phyloP scores from a whole-genome alignment of 768 basidiomycete genomes.

The Macrolepiota fuliginosa region DNA sequence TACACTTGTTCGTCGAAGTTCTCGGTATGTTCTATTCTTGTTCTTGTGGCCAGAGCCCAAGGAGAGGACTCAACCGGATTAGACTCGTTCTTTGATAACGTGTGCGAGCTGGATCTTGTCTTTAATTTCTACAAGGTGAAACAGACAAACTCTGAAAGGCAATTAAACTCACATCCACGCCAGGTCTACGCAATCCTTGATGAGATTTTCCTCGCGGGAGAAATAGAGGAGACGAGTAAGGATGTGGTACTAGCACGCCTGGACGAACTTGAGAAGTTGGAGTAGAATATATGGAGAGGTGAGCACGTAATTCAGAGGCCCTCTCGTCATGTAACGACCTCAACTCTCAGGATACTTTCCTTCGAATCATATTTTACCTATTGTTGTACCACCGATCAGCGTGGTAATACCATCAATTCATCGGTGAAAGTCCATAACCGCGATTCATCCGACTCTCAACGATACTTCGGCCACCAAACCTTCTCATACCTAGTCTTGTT shows the following conservation, averaged over 20 bases:
- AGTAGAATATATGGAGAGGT: slow-evolving; percentile 39
- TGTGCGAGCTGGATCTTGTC: slow-evolving; percentile 96
- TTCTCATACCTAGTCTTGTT: slow-evolving; percentile 1
- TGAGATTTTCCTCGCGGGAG: slow-evolving; percentile 97
- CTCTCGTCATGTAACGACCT: background rate
- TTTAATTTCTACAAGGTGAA: slow-evolving; percentile 97
- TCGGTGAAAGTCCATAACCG: slow-evolving; percentile 9
- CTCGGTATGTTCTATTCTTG: slow-evolving; percentile 60
- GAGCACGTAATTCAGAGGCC: background rate
- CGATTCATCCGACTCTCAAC: slow-evolving; percentile 2
- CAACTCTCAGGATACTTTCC: background rate
- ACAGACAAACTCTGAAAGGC: background rate
- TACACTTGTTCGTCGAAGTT: slow-evolving; percentile 97
- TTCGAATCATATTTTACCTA: background rate
- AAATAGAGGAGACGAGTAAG: slow-evolving; percentile 98
- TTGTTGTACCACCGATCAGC: slow-evolving; percentile 6
- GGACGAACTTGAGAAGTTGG: slow-evolving; percentile 91
- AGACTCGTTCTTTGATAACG: slow-evolving; percentile 99
- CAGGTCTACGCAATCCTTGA: slow-evolving; percentile 98
- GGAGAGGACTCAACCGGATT: background rate
- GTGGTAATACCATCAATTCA: background rate
- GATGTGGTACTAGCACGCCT: slow-evolving; percentile 90
- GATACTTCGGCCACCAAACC: background rate
- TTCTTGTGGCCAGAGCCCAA: background rate
- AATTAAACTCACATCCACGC: background rate